Evolutionary conservation across 495 filamentous ascomycete genomes (phyloP), one percentile per base, ranked within the genome.

Genomic region (Barbatosphaeria neglecta): DNA sequence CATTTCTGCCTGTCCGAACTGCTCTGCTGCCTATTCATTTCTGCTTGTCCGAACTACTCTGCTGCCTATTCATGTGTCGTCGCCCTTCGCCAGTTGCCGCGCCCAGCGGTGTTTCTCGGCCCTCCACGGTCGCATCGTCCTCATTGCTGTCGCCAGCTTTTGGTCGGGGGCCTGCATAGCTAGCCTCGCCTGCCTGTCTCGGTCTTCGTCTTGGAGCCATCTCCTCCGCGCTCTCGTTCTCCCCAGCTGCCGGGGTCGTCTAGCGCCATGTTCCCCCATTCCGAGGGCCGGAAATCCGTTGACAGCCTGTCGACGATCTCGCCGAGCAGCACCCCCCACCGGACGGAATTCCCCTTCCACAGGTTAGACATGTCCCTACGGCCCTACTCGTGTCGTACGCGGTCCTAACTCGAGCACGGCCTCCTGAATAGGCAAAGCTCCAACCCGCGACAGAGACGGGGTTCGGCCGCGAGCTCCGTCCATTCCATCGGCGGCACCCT

Each of bases 391-490:
- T n/a, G 31, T 4, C 31, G 15, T 11, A 35, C 31, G 13, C 13
- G 31, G 10, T 31, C 56, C 66, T 51, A 57, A 62, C n/a, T n/a
- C n/a, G n/a, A n/a, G n/a, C n/a, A n/a, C 58, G 49, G 39, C 40
- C 48, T 28, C 22, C 52, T n/a, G n/a, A 53, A 63, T 35, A 56
- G 52, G 42, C 43, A 57, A 45, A 46, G 58, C 16, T 46, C 25
- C 24, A 31, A 47, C 35, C 22, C 47, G 37, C 49, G 54, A 20
- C 51, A 55, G 13, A 74, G 88, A 55, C 71, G 89, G 66, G 86
- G 80, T 44, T 97, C 90, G 17, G 85, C 80, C 4, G 83, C 90
- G 25, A 93, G 89, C 72, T 95, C 90, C 22, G 77, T 90, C 54
- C 77, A 77, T 55, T 95, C 90, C 43, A 76, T 86, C 50, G 83